A percentile compares a stretch with the other conserved stretches of the same genome.
These are phyloP conservation scores for Acer negundo DNA, from an alignment of 345 rosid species.

Conservation along the genomic window DNA sequence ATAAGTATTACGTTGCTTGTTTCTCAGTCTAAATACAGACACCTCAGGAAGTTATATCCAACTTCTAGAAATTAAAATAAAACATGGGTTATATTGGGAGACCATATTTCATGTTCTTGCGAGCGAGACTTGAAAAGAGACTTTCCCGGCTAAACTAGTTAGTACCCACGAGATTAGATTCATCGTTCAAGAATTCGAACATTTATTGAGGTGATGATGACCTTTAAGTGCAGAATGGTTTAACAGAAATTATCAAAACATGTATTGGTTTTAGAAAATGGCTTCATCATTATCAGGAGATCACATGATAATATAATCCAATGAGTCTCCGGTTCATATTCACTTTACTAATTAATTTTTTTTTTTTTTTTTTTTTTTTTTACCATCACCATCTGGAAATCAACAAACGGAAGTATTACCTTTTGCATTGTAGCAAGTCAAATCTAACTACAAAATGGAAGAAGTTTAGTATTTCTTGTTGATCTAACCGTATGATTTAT, in stretches of 20 bases:
- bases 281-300: not conserved
- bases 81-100: not conserved
- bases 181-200: too few species aligned
- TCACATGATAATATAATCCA: too few species aligned
- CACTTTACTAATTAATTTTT: not conserved
- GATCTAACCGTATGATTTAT: slow-evolving; percentile 3
- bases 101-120: too few species aligned
- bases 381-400: not conserved
- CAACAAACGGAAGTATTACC: not conserved
- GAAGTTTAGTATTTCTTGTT: slow-evolving; percentile 6
- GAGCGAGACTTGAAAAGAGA: too few species aligned
- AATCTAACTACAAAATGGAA: not conserved
- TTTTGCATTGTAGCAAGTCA: not conserved
- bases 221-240: too few species aligned
- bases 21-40: not conserved
- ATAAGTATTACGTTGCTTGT: slow-evolving; percentile 16
- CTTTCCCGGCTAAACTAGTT: too few species aligned
- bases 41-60: not conserved
- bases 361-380: too few species aligned
- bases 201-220: too few species aligned
- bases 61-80: not conserved
- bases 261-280: too few species aligned
- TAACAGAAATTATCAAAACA: too few species aligned
- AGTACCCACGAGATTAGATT: too few species aligned
- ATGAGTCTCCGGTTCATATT: not conserved